Conservation (phyloP, 176 grass and related monocot species). For the Triticum timopheevii region DNA sequence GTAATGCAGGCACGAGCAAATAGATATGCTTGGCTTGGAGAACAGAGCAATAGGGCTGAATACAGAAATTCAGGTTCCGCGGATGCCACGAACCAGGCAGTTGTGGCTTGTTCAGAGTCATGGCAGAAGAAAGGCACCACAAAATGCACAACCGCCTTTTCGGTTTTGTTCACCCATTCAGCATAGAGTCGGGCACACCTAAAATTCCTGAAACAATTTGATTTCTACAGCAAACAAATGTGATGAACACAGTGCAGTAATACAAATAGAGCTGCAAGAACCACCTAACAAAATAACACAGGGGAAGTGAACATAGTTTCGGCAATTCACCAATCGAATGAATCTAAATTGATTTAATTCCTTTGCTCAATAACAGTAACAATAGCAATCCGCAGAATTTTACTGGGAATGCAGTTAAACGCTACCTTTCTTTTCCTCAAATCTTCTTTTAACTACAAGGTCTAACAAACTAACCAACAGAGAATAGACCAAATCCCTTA, state of each 20-base stretch:
- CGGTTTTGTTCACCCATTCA: background rate
- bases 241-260: background rate
- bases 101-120: background rate
- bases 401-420: slow-evolving; percentile 20
- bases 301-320: background rate
- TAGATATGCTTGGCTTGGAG: background rate
- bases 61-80: background rate
- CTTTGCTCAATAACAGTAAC: background rate
- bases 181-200: background rate
- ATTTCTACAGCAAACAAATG: background rate
- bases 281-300: background rate
- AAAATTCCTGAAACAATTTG: background rate
- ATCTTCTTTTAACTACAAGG: slow-evolving; percentile 12
- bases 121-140: background rate
- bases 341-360: slow-evolving; percentile 6
- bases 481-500: background rate
- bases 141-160: background rate
- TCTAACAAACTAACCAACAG: background rate
- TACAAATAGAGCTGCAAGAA: background rate
- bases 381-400: slow-evolving; percentile 14
- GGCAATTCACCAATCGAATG: background rate
- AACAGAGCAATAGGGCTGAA: too few species aligned
- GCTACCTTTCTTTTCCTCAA: background rate
- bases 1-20: background rate
- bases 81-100: background rate